A percentile compares a stretch with the other conserved stretches of the same genome.
Conservation (phyloP, 2,329 filamentous ascomycete species). For the Pseudogymnoascus sp. region DNA sequence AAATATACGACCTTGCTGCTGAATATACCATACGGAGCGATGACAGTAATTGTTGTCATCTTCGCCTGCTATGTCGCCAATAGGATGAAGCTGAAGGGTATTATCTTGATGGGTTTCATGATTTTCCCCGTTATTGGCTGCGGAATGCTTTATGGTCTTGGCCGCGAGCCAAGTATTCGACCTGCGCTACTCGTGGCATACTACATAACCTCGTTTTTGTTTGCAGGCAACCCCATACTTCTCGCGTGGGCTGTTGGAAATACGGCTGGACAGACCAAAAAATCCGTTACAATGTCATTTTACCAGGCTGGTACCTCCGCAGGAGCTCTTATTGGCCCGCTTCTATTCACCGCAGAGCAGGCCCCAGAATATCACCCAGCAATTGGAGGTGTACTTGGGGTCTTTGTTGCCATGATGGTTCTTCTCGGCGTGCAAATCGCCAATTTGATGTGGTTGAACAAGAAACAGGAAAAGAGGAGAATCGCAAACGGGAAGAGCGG, state of each 20-base stretch:
- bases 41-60: constrained; percentile 55
- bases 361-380: constrained; percentile 53
- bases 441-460: constrained; percentile 51
- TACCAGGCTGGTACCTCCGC: constrained; percentile 56
- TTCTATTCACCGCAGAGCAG: constrained; percentile 52
- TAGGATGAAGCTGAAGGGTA: constrained; percentile 49
- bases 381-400: constrained; percentile 46
- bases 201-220: constrained; percentile 60
- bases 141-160: constrained; percentile 48
- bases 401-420: constrained; percentile 47
- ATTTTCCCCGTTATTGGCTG: constrained; percentile 55
- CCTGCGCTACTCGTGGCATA: constrained; percentile 51
- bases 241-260: constrained; percentile 65
- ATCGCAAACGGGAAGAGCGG: constrained; percentile 54
- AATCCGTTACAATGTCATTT: constrained; percentile 55
- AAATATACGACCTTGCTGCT: constrained; percentile 36
- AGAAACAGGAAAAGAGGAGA: constrained; percentile 45
- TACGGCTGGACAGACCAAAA: constrained; percentile 61
- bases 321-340: constrained; percentile 61
- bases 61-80: constrained; percentile 51
- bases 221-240: constrained; percentile 57
- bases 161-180: constrained; percentile 37
- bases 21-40: constrained; percentile 37
- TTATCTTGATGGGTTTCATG: constrained; percentile 46
- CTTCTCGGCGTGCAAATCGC: constrained; percentile 46